Evolutionary conservation across 169 alveolate genomes (phyloP), one percentile per base, ranked within the genome.

Genomic region (Plasmodium malariae): DNA sequence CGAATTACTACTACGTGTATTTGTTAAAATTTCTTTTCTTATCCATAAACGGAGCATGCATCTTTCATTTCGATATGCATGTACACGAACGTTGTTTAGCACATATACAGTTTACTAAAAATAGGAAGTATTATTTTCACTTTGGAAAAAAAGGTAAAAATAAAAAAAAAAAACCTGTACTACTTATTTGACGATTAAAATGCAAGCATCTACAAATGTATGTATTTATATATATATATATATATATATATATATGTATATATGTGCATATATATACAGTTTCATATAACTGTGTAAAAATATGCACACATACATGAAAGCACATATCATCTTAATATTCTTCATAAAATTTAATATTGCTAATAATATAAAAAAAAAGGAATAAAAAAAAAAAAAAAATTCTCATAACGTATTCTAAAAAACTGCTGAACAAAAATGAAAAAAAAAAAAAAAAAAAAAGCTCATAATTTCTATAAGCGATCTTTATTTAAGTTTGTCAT

Each of bases 381-480:
- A 14, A 54, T 3, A 19, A 19, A 14, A 5, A 21, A 1, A 19
- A 17, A 19, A 17, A 54, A 19, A 14, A 54, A 1, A 9, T 5
- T 9, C 9, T 6, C 9, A 9, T 40, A 9, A 5, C 51, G 51
- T 9, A 6, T 63, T 6, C 12, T 11, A 63, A 34, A 63, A 43
- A 26, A 51, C 32, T 34, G 55, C 3, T 32, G 28, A 34, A 60
- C 37, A 17, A 0, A n/a, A n/a, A 59, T 5, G 36, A 24, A 60
- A 60, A 60, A 63, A 63, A 65, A 32, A 34, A 30, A 63, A 63
- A 63, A 26, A 63, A 63, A n/a, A 63, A 32, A 5, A n/a, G 17
- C 6, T 45, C 19, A 63, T 63, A 34, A 51, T 51, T 5, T 3
- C 9, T 19, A 30, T 34, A 34, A 63, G 74, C 54, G 21, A 26